Percentiles rank a stretch among this genome's conserved stretches.
phyloP scores from a whole-genome alignment of 2,329 filamentous ascomycete genomes.

The Colletotrichum brevisporum region DNA sequence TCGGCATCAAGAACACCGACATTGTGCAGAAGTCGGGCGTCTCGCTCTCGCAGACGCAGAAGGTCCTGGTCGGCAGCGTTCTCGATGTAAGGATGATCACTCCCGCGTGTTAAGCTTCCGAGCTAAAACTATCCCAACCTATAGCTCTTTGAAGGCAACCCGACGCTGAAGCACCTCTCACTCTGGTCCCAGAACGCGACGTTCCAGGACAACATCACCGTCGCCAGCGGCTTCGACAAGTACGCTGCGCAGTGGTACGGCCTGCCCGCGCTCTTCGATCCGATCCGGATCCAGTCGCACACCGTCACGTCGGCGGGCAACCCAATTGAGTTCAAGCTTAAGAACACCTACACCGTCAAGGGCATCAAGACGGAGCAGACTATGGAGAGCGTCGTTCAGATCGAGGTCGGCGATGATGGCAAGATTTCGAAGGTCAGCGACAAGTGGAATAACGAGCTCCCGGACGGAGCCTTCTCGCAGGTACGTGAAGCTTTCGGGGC shows the following conservation, averaged over 20 bases:
- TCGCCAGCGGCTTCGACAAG: slow-evolving; percentile 68
- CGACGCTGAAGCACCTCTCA: slow-evolving; percentile 69
- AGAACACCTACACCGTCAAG: slow-evolving; percentile 54
- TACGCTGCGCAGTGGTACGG: slow-evolving; percentile 69
- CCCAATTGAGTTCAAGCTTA: slow-evolving; percentile 68
- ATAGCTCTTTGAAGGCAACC: slow-evolving; percentile 71
- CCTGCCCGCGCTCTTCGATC: slow-evolving; percentile 68
- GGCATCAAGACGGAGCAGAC: slow-evolving; percentile 50
- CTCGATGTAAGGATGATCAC: slow-evolving; percentile 61
- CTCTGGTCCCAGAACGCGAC: slow-evolving; percentile 71
- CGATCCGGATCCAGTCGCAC: slow-evolving; percentile 69
- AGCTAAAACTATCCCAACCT: not conserved
- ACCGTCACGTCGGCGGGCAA: slow-evolving; percentile 68
- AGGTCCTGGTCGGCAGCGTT: slow-evolving; percentile 69
- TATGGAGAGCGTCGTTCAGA: slow-evolving; percentile 50
- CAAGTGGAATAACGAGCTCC: slow-evolving; percentile 53
- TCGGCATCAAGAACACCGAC: slow-evolving; percentile 66
- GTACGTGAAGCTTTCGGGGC: slow-evolving; percentile 45
- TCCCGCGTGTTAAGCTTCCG: not conserved
- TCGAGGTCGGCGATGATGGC: slow-evolving; percentile 50
- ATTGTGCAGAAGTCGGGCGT: slow-evolving; percentile 67
- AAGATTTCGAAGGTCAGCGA: slow-evolving; percentile 54
- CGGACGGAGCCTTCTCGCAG: slow-evolving; percentile 51
- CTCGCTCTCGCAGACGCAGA: slow-evolving; percentile 63
- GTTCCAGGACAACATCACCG: slow-evolving; percentile 72